Base-by-base conservation (phyloP, 768 basidiomycete species). In the Rhizopogon salebrosus region DNA sequence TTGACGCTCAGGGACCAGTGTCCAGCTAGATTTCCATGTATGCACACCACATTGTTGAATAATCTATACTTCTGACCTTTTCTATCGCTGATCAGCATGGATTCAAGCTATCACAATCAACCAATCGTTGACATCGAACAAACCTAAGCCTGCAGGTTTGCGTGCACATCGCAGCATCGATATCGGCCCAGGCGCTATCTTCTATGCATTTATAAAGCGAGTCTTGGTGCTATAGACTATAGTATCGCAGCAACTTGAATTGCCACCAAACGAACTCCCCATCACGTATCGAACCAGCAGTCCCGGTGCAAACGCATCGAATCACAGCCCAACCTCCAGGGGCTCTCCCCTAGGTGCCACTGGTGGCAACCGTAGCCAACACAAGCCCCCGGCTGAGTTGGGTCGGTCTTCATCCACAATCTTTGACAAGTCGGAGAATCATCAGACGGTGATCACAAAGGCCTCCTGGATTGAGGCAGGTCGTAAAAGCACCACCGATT, bases 401-500 rank as follows among this genome's bases (percentile, higher is more conserved):
- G n/a, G 16, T 13, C 45, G 20, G 22, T 8, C 45, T 34, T 34
- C 45, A 4, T 45, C 42, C 20, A n/a, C n/a, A n/a, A n/a, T 27
- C 42, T 45, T 29, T n/a, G n/a, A n/a, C n/a, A n/a, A 27, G n/a
- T 45, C 42, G 11, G 50, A 52, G 23, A 26, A 9, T 14, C n/a
- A n/a, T n/a, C 59, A 34, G 1, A 16, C 20, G 20, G 18, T 29
- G 18, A 46, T 46, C 16, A 46, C 45, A 10, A 46, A 46, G 45
- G 22, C 20, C 9, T 46, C 45, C 20, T 68, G 67, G 67, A 61
- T 70, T 42, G 52, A 52, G 3, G 41, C 60, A 14, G 68, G 66
- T 45, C 64, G 64, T 23, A 53, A 60, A 34, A 70, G 67, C 31
- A 68, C 67, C 0, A 58, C 64, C 41, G 42, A 64, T 18, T 66